Base-by-base conservation (phyloP, 129 eudicot species). In the Tagetes erecta region DNA sequence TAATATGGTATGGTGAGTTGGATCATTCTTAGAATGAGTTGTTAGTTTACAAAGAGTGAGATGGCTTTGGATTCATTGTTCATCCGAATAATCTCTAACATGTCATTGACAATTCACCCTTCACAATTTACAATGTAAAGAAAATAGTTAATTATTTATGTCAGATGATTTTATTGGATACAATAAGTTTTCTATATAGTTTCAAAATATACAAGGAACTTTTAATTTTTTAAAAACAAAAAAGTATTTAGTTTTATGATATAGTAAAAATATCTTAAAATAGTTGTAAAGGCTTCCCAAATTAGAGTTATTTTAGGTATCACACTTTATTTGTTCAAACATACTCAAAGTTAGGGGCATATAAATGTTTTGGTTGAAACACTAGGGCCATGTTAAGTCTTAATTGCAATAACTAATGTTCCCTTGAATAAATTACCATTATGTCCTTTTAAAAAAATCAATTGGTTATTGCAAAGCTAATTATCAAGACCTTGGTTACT, bases 1-100 rank as follows among this genome's bases (percentile, higher is more conserved):
- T n/a, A 78, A 50, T 33, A 42, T 41, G 82, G 41, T 55, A 40
- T 60, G 10, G 58, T 78, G 82, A 41, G 78, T 78, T 78, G 82
- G 78, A 71, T 71, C 67, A 78, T 64, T 52, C 62, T 13, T 78
- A 50, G 42, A 63, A 51, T 64, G 38, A 64, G 73, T 72, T 51
- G 82, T 72, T 64, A 71, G 46, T 52, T 52, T 64, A 76, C 75
- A 45, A 42, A 42, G 13, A 50, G 41, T 67, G 68, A 71, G 82
- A 67, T 78, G 82, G 72, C 49, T 78, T 71, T 63, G 68, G 58
- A 76, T 76, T 55, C 74, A 14, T 20, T 20, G 27, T 20, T 20
- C 27, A 20, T 20, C 27, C 27, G 27, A 20, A 20, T 20, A 20
- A 20, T 20, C 27, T 20, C 27, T 20, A 20, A 20, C 27, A 20